Percentiles rank a stretch among this genome's conserved stretches.
Conservation (phyloP, 805 yeast species). For the Scheffersomyces ergatensis region DNA sequence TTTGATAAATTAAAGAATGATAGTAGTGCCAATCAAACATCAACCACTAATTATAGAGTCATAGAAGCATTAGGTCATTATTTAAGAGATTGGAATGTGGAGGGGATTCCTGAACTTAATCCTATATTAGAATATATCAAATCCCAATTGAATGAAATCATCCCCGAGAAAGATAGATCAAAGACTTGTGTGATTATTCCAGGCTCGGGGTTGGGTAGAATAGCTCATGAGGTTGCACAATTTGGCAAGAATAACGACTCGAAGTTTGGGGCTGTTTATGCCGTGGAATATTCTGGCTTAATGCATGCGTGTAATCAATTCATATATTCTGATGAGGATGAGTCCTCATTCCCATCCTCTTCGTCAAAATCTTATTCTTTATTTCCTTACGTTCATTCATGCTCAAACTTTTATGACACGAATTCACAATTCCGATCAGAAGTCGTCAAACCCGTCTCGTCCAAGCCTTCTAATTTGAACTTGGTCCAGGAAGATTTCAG, state of each 20-base stretch:
- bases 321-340: slow-evolving; percentile 34
- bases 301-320: slow-evolving; percentile 73
- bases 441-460: slow-evolving; percentile 18
- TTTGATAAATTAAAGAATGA: slow-evolving; percentile 15
- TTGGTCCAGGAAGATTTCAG: slow-evolving; percentile 65
- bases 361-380: slow-evolving; percentile 17
- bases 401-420: slow-evolving; percentile 20
- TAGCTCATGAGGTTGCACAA: slow-evolving; percentile 61
- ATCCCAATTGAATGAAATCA: slow-evolving; percentile 34
- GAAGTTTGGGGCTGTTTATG: slow-evolving; percentile 50
- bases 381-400: slow-evolving; percentile 58
- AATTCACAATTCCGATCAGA: slow-evolving; percentile 16
- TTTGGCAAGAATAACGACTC: slow-evolving; percentile 3
- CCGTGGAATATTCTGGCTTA: slow-evolving; percentile 72
- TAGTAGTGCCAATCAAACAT: slow-evolving; percentile 4
- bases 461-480: slow-evolving; percentile 46
- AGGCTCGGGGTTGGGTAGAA: slow-evolving; percentile 83
- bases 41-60: slow-evolving; percentile 32
- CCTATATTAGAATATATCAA: slow-evolving; percentile 56
- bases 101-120: slow-evolving; percentile 20
- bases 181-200: slow-evolving; percentile 67
- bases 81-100: slow-evolving; percentile 73
- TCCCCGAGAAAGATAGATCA: slow-evolving; percentile 22
- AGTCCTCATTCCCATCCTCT: no score
- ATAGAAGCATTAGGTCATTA: slow-evolving; percentile 73